Evolutionary conservation across 2,329 filamentous ascomycete species (phyloP), one percentile per base, ranked within the genome.

Genomic region (Phialemoniopsis sp.): DNA sequence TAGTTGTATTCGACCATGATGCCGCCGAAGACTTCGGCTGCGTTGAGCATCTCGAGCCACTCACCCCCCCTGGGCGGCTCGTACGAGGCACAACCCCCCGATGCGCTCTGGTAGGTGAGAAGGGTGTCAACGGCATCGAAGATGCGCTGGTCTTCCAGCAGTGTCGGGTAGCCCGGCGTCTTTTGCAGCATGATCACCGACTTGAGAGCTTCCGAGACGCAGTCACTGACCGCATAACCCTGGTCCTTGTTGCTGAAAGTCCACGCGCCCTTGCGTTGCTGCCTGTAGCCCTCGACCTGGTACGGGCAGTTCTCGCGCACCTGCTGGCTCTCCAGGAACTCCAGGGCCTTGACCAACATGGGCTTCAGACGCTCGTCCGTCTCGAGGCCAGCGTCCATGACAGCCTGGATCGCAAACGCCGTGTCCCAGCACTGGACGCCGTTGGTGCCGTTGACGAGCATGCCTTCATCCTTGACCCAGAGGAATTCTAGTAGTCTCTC

Each of bases 1-100:
- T 98, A 97, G 59, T 95, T 89, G 60, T 98, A 98, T 57, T 97
- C 91, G 39, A 98, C 85, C 93, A 98, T 98, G 66, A 98, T 98
- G 15, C 83, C 78, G 13, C 89, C 90, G 60, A 98, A 98, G 0
- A 98, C 90, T 59, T 98, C 93, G 2, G 93, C 93, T 0, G 91
- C 91, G 55, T 98, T 98, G 32, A 98, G 76, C 59, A 82, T 74
- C 61, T 98, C 93, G 49, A 97, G 61, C 49, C 77, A 78, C 49
- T 86, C 74, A 9, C 87, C 85, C 3, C 85, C 91, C 18, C 93
- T 80, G 2, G 84, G 85, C 2, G 78, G 78, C 57, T 98, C 93
- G 59, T 98, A 98, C 13, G 89, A 93, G 1, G 89, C 87, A 56
- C 89, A 91, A 4, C 89, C 93, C 16, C 90, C 90, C 10, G 82